These are phyloP conservation scores for Termitomyces heimii DNA, from an alignment of 768 basidiomycete species.

Conservation along the genomic window DNA sequence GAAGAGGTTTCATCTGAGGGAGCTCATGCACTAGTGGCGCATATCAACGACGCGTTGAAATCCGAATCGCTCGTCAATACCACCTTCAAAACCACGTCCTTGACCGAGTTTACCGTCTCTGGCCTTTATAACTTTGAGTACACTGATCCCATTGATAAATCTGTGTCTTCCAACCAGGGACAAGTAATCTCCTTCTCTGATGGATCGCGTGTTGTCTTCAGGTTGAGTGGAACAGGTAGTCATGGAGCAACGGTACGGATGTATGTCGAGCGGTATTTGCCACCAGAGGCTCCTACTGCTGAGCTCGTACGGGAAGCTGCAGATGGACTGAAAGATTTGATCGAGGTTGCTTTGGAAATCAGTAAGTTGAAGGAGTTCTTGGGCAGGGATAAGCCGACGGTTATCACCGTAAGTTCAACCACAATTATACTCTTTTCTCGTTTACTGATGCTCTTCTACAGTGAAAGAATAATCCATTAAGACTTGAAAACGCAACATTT, in stretches of 20 bases:
- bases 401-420: slow-evolving; percentile 73
- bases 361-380: slow-evolving; percentile 84
- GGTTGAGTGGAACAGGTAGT: slow-evolving; percentile 93
- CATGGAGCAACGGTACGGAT: slow-evolving; percentile 94
- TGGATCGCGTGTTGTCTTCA: slow-evolving; percentile 92
- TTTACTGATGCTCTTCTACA: background rate
- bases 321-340: slow-evolving; percentile 89
- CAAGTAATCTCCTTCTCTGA: slow-evolving; percentile 90
- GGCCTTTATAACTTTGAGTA: slow-evolving; percentile 87
- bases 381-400: slow-evolving; percentile 86
- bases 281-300: slow-evolving; percentile 57
- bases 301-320: slow-evolving; percentile 74
- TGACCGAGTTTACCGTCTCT: slow-evolving; percentile 69
- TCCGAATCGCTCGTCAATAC: slow-evolving; percentile 64
- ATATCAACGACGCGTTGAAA: slow-evolving; percentile 68
- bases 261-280: slow-evolving; percentile 93
- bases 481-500: background rate
- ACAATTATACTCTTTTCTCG: background rate
- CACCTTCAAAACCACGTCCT: slow-evolving; percentile 58
- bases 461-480: background rate
- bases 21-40: slow-evolving; percentile 78
- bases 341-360: slow-evolving; percentile 87
- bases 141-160: slow-evolving; percentile 96
- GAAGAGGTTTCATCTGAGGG: slow-evolving; percentile 93
- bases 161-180: slow-evolving; percentile 92